Evolutionary conservation across 1,139 yeast species (phyloP), one percentile per base, ranked within the genome.

Genomic region (Chernovozyma sophiae-reginae): DNA sequence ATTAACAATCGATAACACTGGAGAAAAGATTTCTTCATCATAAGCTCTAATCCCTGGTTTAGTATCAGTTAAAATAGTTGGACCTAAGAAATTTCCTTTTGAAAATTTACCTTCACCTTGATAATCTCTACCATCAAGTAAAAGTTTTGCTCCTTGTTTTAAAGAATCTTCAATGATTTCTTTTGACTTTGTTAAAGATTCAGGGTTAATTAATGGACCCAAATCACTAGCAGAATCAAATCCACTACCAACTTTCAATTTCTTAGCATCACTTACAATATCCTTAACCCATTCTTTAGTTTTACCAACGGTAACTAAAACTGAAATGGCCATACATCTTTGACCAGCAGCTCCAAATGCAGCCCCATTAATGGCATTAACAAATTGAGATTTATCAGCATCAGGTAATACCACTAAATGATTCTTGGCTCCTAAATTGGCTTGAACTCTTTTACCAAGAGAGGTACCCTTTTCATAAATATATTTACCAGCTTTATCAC

Each of bases 301-400:
- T 46, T 76, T 72, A 17, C 90, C 90, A 20, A 83, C 89, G n/a
- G 87, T 76, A 16, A 82, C 86, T 44, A 82, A 68, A 4, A 80
- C 87, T 13, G 85, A 77, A 33, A 84, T 79, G 12, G 90, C 90
- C 90, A 83, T 82, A 62, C 92, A 82, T 58, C 92, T 75, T 65
- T 82, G 90, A 42, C 92, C 92, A 25, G 90, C 90, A 42, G 92
- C 92, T 30, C 92, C 92, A 52, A 84, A 83, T 17, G 87, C 86
- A 31, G 92, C 89, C 33, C 90, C 90, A 39, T 71, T 80, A 31
- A 82, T 63, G 20, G 86, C 81, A 54, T 79, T 80, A 46, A 83
- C 62, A 40, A 85, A 79, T 47, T 79, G 84, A 44, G 64, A 60
- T 57, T 77, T 79, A 62, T 79, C 74, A 25, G 90, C 87, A 52